Percentiles rank a stretch among this genome's conserved stretches.
Evolutionary conservation across 306 rosid species (phyloP).

Genomic region (Notholithocarpus densiflorus): DNA sequence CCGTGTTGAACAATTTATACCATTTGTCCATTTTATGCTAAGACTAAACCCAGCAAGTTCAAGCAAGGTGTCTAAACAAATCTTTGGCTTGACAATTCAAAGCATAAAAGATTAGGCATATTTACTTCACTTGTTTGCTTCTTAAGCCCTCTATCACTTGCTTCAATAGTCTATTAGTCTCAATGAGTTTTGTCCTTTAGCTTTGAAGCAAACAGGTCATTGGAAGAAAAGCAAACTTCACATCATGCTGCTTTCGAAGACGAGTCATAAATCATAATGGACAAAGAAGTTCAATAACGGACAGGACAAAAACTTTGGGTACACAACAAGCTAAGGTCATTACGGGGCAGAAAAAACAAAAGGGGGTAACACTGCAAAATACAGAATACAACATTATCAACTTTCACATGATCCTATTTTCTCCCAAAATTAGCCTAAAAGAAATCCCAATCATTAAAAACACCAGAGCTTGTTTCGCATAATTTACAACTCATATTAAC

Average conservation of each 20-base stretch:
- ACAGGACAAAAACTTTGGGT: neutral
- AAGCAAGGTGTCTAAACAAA: neutral
- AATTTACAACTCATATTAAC: constrained; percentile 27
- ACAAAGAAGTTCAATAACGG: neutral
- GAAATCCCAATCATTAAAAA: constrained; percentile 15
- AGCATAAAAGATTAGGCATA: too few species aligned
- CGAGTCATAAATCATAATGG: neutral
- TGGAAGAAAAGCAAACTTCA: neutral
- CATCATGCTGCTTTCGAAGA: neutral
- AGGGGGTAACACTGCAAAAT: constrained; percentile 13
- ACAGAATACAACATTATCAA: constrained; percentile 15
- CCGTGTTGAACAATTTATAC: neutral
- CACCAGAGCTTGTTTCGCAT: constrained; percentile 26
- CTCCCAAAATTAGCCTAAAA: constrained; percentile 8
- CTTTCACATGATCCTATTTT: constrained; percentile 15
- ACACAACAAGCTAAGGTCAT: neutral
- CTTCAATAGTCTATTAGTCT: neutral
- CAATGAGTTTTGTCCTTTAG: neutral
- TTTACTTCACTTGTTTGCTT: constrained; percentile 1
- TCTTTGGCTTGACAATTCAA: neutral
- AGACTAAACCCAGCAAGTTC: neutral
- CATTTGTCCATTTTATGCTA: neutral
- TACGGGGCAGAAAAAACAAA: neutral
- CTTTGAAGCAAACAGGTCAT: constrained; percentile 4
- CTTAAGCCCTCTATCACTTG: neutral